These are phyloP conservation scores for Nephelium lappaceum DNA, from an alignment of 345 rosid species.

Conservation along the genomic window DNA sequence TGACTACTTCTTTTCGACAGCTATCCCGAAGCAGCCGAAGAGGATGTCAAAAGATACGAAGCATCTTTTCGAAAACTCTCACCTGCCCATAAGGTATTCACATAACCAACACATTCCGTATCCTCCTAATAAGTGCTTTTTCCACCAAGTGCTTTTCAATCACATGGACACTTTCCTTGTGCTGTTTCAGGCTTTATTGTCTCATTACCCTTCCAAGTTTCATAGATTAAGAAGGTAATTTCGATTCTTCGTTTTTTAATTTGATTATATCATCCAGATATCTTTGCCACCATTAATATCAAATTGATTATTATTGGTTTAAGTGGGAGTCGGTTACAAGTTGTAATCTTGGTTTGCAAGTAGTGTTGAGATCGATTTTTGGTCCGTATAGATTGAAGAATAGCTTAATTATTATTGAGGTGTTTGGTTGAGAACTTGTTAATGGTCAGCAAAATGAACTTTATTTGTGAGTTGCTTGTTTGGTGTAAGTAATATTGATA, in stretches of 20 bases:
- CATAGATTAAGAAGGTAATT: slow-evolving; percentile 61
- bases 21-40: slow-evolving; percentile 88
- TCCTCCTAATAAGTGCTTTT: not conserved
- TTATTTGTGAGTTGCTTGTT: not conserved
- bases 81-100: slow-evolving; percentile 69
- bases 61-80: slow-evolving; percentile 77
- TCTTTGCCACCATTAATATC: too few relatives aligned
- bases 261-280: too few relatives aligned
- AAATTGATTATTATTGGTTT: not conserved
- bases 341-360: not conserved
- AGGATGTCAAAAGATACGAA: slow-evolving; percentile 83
- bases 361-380: not conserved
- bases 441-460: not conserved
- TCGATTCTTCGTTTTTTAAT: not conserved
- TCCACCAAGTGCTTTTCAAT: not conserved
- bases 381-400: not conserved
- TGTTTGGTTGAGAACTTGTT: not conserved
- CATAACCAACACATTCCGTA: too few relatives aligned
- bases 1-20: slow-evolving; percentile 31
- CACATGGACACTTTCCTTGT: not conserved
- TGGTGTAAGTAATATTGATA: too few relatives aligned
- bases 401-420: not conserved
- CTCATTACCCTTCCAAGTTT: slow-evolving; percentile 72
- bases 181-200: slow-evolving; percentile 58
- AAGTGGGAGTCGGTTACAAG: not conserved